Evolutionary conservation across 768 basidiomycete species (phyloP).

Genomic region (Cystofilobasidium ferigula): DNA sequence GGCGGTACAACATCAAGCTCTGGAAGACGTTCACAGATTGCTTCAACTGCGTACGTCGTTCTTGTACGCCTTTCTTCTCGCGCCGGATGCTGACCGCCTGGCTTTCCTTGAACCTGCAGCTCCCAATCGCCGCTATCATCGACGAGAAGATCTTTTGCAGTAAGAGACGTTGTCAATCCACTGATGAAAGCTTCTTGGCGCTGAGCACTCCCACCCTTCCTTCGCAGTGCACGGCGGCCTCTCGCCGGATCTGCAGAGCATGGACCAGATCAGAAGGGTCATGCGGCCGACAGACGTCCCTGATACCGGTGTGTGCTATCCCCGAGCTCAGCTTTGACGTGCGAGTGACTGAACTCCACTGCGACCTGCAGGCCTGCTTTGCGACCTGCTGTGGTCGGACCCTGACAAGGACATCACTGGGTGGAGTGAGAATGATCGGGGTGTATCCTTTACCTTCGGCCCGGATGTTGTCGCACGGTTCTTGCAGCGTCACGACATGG

Average conservation of each 20-base stretch:
- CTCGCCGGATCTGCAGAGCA: constrained; percentile 83
- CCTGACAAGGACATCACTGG: constrained; percentile 99
- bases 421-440: constrained; percentile 98
- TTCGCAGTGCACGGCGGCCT: constrained; percentile 16
- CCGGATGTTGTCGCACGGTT: constrained; percentile 96
- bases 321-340: neutral
- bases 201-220: neutral
- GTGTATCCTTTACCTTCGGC: constrained; percentile 97
- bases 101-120: neutral
- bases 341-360: neutral
- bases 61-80: neutral
- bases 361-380: constrained; percentile 61
- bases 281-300: constrained; percentile 99
- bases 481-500: constrained; percentile 98
- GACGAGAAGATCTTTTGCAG: constrained; percentile 99
- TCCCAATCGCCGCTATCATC: constrained; percentile 94
- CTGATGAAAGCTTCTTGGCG: neutral
- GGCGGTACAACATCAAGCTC: constrained; percentile 29
- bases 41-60: constrained; percentile 24
- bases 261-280: constrained; percentile 98
- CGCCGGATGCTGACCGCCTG: neutral
- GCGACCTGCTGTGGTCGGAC: constrained; percentile 96
- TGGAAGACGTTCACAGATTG: constrained; percentile 29
- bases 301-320: constrained; percentile 60
- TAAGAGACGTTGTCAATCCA: constrained; percentile 9